Base-by-base conservation (phyloP, 208 protist species). In the Trypanosoma vivax region DNA sequence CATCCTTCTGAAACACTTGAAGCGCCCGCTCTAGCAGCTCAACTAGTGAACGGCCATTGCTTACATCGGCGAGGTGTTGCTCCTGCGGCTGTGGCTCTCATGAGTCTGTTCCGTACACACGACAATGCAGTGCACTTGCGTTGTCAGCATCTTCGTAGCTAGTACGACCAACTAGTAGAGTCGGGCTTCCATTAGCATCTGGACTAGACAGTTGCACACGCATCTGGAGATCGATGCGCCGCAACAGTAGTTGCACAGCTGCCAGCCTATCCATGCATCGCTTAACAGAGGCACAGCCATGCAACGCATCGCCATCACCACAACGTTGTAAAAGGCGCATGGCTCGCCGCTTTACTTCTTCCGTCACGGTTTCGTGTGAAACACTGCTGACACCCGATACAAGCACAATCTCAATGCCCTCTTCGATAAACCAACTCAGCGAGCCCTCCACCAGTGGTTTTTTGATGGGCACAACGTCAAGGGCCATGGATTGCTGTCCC, bases 381-480 rank as follows among this genome's bases (percentile, higher is more conserved):
- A 38, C 60, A 14, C 60, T 52, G 9, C 45, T 47, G 9, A 67
- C 52, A n/a, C 60, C 52, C 2, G 50, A 53, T 5, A 60, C 60
- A 23, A 67, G 43, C 28, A 67, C 46, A 41, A 67, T 52, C 40
- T 67, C 60, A 47, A 67, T 42, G 29, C 49, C 40, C 21, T 59
- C 52, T 2, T 50, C 46, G 23, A 67, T 28, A 52, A 60, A 58
- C 60, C 60, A 67, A 33, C 60, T 55, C 0, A 67, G 45, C 10
- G 51, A 67, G 1, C 52, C 60, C n/a, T 60, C 60, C 33, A 67
- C 30, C 7, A 55, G 33, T 38, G 60, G 60, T 24, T 67, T 67
- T 33, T 67, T 67, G 2, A 67, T 45, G 1, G 60, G 60, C 23
- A 67, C 24, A 45, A 67, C 46, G 30, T 67, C 60, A 28, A 67